Conservation (phyloP, 495 filamentous ascomycete genomes). For the Chaetomium tenue region DNA sequence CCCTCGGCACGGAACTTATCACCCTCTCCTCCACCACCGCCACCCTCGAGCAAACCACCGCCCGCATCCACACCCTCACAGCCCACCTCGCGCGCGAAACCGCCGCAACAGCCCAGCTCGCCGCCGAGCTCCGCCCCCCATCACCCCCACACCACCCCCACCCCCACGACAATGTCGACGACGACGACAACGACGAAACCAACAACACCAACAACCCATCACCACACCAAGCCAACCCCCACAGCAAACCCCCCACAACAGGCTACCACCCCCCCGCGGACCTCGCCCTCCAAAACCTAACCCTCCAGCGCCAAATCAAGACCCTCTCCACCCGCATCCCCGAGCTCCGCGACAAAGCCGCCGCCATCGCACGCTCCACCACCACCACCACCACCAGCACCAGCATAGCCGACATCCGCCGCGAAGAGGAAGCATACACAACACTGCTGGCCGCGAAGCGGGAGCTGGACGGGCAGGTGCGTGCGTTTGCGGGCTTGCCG, state of each 20-base stretch:
- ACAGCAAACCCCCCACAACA: background rate
- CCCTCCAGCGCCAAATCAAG: conserved; percentile 62
- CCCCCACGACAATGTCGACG: too few species aligned
- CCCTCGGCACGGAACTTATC: conserved; percentile 40
- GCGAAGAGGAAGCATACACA: conserved; percentile 54
- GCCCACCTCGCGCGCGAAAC: conserved; percentile 38
- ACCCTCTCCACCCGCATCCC: conserved; percentile 56
- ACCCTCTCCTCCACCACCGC: conserved; percentile 38
- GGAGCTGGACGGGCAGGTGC: conserved; percentile 57
- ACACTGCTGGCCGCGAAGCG: conserved; percentile 51
- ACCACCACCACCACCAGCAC: conserved; percentile 11
- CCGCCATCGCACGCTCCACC: conserved; percentile 30
- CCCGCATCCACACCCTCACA: conserved; percentile 44
- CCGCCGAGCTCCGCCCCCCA: conserved; percentile 13
- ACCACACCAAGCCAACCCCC: background rate
- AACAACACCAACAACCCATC: too few species aligned
- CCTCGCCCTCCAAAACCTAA: conserved; percentile 58
- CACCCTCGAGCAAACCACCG: conserved; percentile 45
- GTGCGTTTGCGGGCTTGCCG: conserved; percentile 65
- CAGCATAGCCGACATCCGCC: conserved; percentile 49
- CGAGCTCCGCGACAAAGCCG: conserved; percentile 48
- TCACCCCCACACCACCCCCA: conserved; percentile 1
- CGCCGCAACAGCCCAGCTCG: conserved; percentile 1
- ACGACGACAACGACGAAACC: too few species aligned
- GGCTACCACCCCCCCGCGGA: conserved; percentile 51